Conservation (phyloP, 148 eudicot species). For the Nepenthes gracilis region DNA sequence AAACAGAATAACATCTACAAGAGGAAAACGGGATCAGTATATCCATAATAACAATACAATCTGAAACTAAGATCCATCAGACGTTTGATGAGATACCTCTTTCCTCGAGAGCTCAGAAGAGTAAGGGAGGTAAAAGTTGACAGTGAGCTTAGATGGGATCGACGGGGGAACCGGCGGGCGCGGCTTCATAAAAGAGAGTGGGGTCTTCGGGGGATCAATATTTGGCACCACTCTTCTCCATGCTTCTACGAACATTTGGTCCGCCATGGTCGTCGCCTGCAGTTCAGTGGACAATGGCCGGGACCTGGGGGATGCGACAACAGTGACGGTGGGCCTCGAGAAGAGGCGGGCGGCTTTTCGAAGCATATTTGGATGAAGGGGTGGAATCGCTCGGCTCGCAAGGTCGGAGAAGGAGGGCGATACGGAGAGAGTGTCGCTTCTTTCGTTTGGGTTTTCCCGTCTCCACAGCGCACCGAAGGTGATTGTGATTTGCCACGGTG, state of each 20-base stretch:
- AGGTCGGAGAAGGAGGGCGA: conserved; percentile 15
- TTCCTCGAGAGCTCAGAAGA: conserved; percentile 24
- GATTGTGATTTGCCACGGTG: too few relatives aligned
- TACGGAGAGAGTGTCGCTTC: conserved; percentile 3
- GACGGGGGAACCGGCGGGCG: conserved; percentile 29
- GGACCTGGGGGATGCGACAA: too few relatives aligned
- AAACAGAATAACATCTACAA: too few relatives aligned
- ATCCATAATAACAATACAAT: too few relatives aligned
- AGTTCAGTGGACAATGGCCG: too few relatives aligned
- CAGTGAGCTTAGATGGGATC: conserved; percentile 45
- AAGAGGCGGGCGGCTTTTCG: conserved; percentile 20
- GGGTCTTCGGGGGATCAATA: conserved; percentile 51
- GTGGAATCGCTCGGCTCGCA: conserved; percentile 29
- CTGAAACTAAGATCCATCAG: too few relatives aligned
- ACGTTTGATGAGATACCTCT: conserved; percentile 20
- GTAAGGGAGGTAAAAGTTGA: conserved; percentile 45
- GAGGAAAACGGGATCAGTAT: too few relatives aligned
- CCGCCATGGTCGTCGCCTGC: conserved; percentile 22
- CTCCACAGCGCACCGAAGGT: too few relatives aligned
- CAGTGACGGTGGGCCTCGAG: conserved; percentile 10
- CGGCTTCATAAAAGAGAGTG: conserved; percentile 27
- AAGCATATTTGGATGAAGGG: conserved; percentile 23
- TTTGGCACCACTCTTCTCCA: conserved; percentile 48
- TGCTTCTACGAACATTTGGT: conserved; percentile 26
- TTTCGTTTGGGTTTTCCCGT: too few relatives aligned